Base-by-base conservation (phyloP, 805 yeast species). In the Blastobotrys chiropterorum region DNA sequence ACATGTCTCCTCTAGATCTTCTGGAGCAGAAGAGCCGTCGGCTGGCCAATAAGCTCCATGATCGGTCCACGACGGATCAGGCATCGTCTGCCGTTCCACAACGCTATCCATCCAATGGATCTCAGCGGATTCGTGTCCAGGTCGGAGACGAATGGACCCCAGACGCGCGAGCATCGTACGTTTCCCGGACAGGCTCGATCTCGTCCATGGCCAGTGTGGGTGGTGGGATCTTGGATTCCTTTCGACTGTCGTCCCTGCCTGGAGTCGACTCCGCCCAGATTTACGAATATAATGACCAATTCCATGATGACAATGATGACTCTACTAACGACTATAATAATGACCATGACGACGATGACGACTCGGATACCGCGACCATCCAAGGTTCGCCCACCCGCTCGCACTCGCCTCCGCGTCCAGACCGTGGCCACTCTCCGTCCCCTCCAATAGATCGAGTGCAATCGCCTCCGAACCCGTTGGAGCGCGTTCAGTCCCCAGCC, bases 141-240 rank as follows among this genome's bases (percentile, higher is more conserved):
- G 26, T 20, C 19, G 15, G 38, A 3, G 21, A 44, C 8, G 48
- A 46, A 34, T 46, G 48, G 48, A 30, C 40, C 16, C 48, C 48
- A 3, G 48, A 46, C 26, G 19, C 41, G 2, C 20, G 48, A 14
- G 50, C 50, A 17, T 47, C 50, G n/a, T 20, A 38, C 22, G 20
- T 47, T 13, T 14, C 30, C 20, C 22, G 53, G 22, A 21, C 48
- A 13, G 31, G 42, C 31, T 50, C 53, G 13, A 50, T 47, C 7
- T 38, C 46, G 41, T 38, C 46, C 19, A 11, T 26, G 40, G 41
- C 46, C 14, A 43, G 48, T 31, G 5, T 47, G 19, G 43, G 57
- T 8, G 57, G 61, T 26, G 61, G 62, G 15, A 58, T 60, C 22
- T 51, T 60, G 45, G 64, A 59, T 42, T 53, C 62, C 15, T 59